These are phyloP conservation scores for Anthracocystis walkeri DNA, from an alignment of 1,284 basidiomycete genomes.

Conservation along the genomic window DNA sequence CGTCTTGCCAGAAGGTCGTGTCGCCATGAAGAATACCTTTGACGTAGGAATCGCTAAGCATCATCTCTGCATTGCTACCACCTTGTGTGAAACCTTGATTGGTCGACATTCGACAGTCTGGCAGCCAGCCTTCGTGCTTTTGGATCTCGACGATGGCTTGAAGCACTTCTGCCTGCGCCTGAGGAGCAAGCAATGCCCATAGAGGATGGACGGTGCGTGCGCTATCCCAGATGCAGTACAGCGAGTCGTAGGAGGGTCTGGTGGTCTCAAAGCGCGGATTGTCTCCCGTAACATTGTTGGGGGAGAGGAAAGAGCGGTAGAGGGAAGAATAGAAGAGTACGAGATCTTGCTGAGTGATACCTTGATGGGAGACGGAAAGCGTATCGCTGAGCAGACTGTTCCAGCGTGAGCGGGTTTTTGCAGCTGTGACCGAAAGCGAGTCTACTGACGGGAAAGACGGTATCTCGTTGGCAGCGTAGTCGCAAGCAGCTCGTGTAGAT, in stretches of 20 bases:
- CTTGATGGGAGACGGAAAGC: constrained; percentile 18
- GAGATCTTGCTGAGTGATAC: constrained; percentile 42
- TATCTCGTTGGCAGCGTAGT: constrained; percentile 33
- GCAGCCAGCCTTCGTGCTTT: constrained; percentile 72
- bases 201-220: constrained; percentile 39
- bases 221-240: constrained; percentile 77
- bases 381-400: constrained; percentile 27
- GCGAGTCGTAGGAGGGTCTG: constrained; percentile 74
- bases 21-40: constrained; percentile 55
- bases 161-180: constrained; percentile 34
- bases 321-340: constrained; percentile 75
- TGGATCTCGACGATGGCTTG: constrained; percentile 71
- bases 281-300: constrained; percentile 79
- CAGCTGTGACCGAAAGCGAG: constrained; percentile 12
- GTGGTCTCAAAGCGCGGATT: constrained; percentile 78
- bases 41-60: constrained; percentile 66
- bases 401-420: constrained; percentile 20
- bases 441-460: constrained; percentile 11
- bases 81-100: constrained; percentile 60
- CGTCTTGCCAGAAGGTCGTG: constrained; percentile 55
- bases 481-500: constrained; percentile 38
- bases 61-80: constrained; percentile 61
- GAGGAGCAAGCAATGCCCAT: constrained; percentile 28
- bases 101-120: constrained; percentile 69
- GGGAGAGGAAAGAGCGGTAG: constrained; percentile 77